Conservation (phyloP, 225 moss, liverwort and hornwort genomes). For the Climacium dendroides region DNA sequence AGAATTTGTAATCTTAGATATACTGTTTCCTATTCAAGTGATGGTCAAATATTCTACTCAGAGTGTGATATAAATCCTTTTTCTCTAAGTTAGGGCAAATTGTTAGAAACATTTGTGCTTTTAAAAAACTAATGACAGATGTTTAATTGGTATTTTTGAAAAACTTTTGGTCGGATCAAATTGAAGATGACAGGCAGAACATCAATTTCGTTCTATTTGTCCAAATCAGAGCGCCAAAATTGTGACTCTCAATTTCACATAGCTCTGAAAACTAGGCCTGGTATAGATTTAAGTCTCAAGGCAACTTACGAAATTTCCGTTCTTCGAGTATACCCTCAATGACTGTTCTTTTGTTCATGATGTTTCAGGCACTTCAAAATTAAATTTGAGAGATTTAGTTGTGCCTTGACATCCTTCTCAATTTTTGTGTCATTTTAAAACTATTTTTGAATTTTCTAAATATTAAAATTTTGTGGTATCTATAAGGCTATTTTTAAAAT, state of each 20-base stretch:
- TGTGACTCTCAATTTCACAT: neutral
- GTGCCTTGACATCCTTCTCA: neutral
- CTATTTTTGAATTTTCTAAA: neutral
- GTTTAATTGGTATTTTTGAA: neutral
- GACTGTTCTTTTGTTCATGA: neutral
- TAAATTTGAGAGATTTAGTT: neutral
- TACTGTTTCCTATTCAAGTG: neutral
- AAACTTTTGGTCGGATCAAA: neutral
- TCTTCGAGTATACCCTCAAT: neutral
- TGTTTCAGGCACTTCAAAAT: neutral
- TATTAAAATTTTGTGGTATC: neutral
- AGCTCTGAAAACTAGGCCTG: neutral
- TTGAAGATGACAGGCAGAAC: neutral
- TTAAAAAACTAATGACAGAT: neutral
- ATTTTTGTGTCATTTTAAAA: neutral
- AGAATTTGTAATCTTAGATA: neutral
- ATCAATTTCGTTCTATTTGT: neutral
- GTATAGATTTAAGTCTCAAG: neutral
- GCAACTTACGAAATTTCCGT: neutral
- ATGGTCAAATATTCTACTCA: neutral
- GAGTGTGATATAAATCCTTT: neutral
- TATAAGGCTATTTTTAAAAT: neutral
- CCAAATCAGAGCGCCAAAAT: neutral
- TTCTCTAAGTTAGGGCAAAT: neutral
- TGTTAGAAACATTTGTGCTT: neutral